Conservation (phyloP, 2,329 filamentous ascomycete genomes). For the Microdochium paspali region DNA sequence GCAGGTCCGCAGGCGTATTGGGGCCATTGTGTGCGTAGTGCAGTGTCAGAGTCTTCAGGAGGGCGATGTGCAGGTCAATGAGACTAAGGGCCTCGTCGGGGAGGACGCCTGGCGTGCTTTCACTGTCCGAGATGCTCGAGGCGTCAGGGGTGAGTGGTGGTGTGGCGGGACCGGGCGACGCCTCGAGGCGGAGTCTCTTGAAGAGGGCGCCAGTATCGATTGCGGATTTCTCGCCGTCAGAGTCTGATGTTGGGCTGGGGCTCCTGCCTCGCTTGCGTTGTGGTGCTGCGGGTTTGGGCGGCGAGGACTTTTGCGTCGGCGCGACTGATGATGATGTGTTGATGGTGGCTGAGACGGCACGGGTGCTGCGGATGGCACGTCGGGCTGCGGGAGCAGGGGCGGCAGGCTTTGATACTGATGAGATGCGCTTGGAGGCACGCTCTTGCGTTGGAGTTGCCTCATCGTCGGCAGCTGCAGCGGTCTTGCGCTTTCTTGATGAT, state of each 20-base stretch:
- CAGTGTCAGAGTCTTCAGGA: constrained; percentile 58
- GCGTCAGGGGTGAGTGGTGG: constrained; percentile 24
- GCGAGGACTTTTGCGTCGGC: constrained; percentile 15
- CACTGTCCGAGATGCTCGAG: constrained; percentile 18
- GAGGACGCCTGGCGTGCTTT: constrained; percentile 20
- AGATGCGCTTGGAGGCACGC: constrained; percentile 9
- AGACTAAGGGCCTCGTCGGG: constrained; percentile 48
- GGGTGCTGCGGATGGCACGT: constrained; percentile 13
- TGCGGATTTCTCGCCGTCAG: constrained; percentile 19
- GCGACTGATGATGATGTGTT: too few species aligned
- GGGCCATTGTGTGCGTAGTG: constrained; percentile 62
- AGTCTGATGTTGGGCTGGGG: constrained; percentile 13
- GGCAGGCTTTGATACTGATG: constrained; percentile 3
- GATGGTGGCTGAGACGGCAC: constrained; percentile 12
- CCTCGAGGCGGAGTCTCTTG: constrained; percentile 29
- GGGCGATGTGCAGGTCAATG: constrained; percentile 53
- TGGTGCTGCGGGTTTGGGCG: constrained; percentile 7
- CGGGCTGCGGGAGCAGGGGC: neutral
- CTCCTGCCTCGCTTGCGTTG: constrained; percentile 19
- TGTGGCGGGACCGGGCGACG: constrained; percentile 21
- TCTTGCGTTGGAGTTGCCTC: constrained; percentile 20
- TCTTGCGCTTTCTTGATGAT: constrained; percentile 24
- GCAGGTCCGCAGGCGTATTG: constrained; percentile 53
- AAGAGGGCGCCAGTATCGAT: constrained; percentile 24
- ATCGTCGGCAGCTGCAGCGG: constrained; percentile 15